Percentiles rank a stretch among this genome's conserved stretches.
phyloP scores from a whole-genome alignment of 805 yeast genomes.

The Monosporozyma aerobia region DNA sequence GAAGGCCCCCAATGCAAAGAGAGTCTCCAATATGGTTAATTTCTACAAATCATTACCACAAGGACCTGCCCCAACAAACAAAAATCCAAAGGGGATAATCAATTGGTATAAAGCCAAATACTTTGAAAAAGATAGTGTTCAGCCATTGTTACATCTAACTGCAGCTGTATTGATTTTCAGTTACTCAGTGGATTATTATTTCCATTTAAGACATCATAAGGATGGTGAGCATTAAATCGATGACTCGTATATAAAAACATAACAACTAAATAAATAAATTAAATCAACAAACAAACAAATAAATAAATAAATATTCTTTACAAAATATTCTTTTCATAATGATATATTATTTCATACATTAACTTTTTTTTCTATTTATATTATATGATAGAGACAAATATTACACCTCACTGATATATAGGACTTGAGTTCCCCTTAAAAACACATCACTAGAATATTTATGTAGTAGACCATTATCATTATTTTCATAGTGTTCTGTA shows the following conservation, averaged over 20 bases:
- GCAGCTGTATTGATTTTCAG: conserved; percentile 62
- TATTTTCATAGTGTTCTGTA: conserved; percentile 41
- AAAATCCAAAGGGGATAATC: conserved; percentile 40
- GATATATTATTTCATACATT: background rate
- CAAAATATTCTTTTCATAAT: background rate
- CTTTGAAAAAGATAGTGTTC: conserved; percentile 76
- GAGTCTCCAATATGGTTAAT: conserved; percentile 88
- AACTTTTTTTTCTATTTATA: background rate
- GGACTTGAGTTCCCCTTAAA: conserved; percentile 31
- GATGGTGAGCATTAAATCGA: conserved; percentile 8
- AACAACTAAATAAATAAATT: background rate
- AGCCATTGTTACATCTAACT: conserved; percentile 73
- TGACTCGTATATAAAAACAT: background rate
- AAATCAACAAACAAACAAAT: no score
- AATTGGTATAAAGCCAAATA: conserved; percentile 79
- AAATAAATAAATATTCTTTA: background rate
- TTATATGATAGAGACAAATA: background rate
- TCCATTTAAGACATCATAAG: conserved; percentile 68
- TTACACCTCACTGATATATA: conserved; percentile 29
- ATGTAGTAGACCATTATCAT: conserved; percentile 24
- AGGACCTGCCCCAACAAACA: conserved; percentile 72
- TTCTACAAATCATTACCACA: conserved; percentile 95
- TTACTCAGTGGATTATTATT: conserved; percentile 86
- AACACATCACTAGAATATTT: conserved; percentile 28
- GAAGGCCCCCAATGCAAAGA: conserved; percentile 91